A percentile compares a stretch with the other conserved stretches of the same genome.
Conservation (phyloP, 2,329 filamentous ascomycete species). For the Fusarium virguliforme region DNA sequence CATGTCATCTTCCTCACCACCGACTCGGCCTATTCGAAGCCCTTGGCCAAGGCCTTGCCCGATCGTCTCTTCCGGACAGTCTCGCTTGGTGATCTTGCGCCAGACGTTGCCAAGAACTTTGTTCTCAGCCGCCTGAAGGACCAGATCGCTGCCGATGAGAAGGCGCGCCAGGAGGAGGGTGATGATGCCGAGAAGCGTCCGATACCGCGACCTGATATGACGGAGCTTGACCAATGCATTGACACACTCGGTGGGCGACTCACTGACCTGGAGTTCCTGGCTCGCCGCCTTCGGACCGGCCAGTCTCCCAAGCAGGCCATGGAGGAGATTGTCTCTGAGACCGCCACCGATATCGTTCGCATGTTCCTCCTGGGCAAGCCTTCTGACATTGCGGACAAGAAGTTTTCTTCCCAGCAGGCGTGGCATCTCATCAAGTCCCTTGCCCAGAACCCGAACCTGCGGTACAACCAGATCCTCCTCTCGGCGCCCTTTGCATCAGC, state of each 20-base stretch:
- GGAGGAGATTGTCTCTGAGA: slow-evolving; percentile 89
- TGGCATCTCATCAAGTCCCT: slow-evolving; percentile 90
- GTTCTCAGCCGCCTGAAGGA: slow-evolving; percentile 85
- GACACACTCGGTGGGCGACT: slow-evolving; percentile 88
- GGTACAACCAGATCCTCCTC: slow-evolving; percentile 90
- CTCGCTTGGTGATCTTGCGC: slow-evolving; percentile 87
- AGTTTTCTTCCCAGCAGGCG: slow-evolving; percentile 88
- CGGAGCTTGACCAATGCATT: slow-evolving; percentile 86
- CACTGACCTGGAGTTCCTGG: slow-evolving; percentile 95
- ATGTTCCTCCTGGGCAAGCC: slow-evolving; percentile 85
- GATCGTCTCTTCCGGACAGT: slow-evolving; percentile 93
- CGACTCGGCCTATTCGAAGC: slow-evolving; percentile 90
- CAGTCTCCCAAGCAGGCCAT: slow-evolving; percentile 87
- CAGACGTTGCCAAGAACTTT: slow-evolving; percentile 89
- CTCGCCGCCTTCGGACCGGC: slow-evolving; percentile 89
- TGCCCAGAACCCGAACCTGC: slow-evolving; percentile 76
- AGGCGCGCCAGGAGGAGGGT: slow-evolving; percentile 45
- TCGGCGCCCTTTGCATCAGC: slow-evolving; percentile 78
- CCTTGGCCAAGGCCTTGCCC: slow-evolving; percentile 87
- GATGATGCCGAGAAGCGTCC: slow-evolving; percentile 47
- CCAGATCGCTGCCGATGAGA: slow-evolving; percentile 52
- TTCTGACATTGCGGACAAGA: slow-evolving; percentile 64
- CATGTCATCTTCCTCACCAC: slow-evolving; percentile 96
- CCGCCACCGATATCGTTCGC: slow-evolving; percentile 91
- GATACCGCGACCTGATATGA: slow-evolving; percentile 64